A percentile compares a stretch with the other conserved stretches of the same genome.
phyloP scores from a whole-genome alignment of 208 protist species.

The Ichthyophonus hoferi region DNA sequence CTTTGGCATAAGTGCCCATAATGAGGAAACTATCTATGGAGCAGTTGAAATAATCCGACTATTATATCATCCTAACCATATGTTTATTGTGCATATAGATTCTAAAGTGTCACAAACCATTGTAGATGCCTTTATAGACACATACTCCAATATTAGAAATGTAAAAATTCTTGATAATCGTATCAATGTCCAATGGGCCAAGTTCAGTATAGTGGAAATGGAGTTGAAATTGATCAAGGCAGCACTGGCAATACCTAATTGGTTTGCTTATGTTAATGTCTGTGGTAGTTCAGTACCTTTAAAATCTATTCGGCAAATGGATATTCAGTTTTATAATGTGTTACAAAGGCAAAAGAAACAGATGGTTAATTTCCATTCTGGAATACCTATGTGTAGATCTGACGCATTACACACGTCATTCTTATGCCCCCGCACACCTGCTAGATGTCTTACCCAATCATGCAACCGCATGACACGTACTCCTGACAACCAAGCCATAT shows the following conservation, averaged over 20 bases:
- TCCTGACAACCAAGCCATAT: neutral
- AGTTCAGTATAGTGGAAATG: neutral
- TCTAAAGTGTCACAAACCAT: neutral
- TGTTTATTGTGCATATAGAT: neutral
- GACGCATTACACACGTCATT: no score
- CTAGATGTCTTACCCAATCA: neutral
- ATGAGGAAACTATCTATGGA: neutral
- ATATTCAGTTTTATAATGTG: neutral
- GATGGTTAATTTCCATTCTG: neutral
- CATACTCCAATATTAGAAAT: neutral
- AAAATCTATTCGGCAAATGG: neutral
- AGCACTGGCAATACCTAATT: neutral
- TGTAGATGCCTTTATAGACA: neutral
- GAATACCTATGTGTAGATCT: neutral
- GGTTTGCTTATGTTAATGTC: neutral
- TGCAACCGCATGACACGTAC: neutral
- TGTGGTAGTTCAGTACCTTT: neutral
- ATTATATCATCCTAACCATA: neutral
- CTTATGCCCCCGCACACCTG: neutral
- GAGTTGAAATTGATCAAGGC: neutral
- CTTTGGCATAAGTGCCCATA: neutral
- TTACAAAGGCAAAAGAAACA: neutral
- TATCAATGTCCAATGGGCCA: neutral
- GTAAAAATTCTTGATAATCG: neutral
- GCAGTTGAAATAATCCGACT: neutral